These are phyloP conservation scores for Fragilaria radians DNA, from an alignment of 108 stramenopile species.

Conservation along the genomic window DNA sequence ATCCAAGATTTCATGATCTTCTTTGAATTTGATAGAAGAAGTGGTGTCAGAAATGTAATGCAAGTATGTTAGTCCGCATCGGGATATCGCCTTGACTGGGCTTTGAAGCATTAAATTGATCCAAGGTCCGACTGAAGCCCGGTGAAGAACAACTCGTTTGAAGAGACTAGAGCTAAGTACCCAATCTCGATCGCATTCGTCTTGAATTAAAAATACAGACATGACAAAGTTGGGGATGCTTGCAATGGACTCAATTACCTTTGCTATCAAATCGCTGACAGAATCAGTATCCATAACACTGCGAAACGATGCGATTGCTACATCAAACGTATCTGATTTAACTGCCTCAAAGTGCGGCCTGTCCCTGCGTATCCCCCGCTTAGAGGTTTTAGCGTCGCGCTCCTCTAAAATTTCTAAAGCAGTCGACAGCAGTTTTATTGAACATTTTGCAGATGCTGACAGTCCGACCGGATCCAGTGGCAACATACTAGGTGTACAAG, in stretches of 20 bases:
- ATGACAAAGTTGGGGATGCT: conserved; percentile 37
- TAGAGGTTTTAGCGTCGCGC: not conserved
- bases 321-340: not conserved
- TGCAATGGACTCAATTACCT: conserved; percentile 14
- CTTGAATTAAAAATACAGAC: conserved; percentile 34
- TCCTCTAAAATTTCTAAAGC: conserved; percentile 26
- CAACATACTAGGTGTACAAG: conserved; percentile 6
- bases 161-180: conserved; percentile 23
- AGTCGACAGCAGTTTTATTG: conserved; percentile 27
- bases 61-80: conserved; percentile 38
- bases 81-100: conserved; percentile 13
- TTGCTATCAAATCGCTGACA: not conserved
- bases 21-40: not conserved
- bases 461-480: conserved; percentile 12
- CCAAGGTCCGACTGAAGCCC: conserved; percentile 42
- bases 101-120: conserved; percentile 34
- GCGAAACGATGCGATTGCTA: conserved; percentile 5
- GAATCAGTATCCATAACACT: not conserved
- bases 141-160: conserved; percentile 20
- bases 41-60: conserved; percentile 18
- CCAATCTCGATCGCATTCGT: conserved; percentile 34
- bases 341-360: not conserved
- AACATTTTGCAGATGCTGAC: conserved; percentile 19
- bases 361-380: not conserved
- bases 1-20: conserved; percentile 16